Evolutionary conservation across 345 rosid species (phyloP), one percentile per base, ranked within the genome.

Genomic region (Limnanthes douglasii): DNA sequence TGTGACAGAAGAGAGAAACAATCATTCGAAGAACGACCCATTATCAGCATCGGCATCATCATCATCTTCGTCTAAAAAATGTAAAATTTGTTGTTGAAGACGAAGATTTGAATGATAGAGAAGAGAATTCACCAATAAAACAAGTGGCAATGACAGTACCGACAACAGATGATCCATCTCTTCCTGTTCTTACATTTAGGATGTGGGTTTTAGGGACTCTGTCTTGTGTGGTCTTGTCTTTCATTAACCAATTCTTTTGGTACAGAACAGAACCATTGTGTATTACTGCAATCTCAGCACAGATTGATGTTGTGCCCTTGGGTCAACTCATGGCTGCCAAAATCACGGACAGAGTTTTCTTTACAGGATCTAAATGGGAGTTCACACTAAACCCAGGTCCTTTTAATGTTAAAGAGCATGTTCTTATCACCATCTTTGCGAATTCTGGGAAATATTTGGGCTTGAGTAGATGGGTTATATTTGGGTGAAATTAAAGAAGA

Each of bases 211-310:
- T 90, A 11, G 96, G 98, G 40, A 66, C 71, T 1, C 7, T 84
- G 3, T 80, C 98, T 0, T 84, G 98, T 21, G 54, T 66, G 31
- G 46, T 90, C 3, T 25, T 90, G 18, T 90, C 98, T 0, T 84
- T 90, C 49, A 77, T 90, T 13, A 90, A 90, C 56, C 96, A 84
- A 58, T 84, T 90, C 70, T 90, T 90, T 27, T 77, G 94, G 94
- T 90, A 90, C 59, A 59, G 98, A 13, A 84, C 81, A 6, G 98
- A 90, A 42, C 98, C 98, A 12, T 52, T 90, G 15, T 26, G 95
- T 1, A 90, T 90, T 78, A 70, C 94, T 5, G 86, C 98, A 21
- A 77, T 90, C 56, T 90, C 98, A 5, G 96, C 96, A 2, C 98
- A 90, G 56, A 77, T 90, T 23, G 94, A 92, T 0, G 96, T 90